Evolutionary conservation across 768 basidiomycete genomes (phyloP), one percentile per base, ranked within the genome.

Genomic region (Pleurotus sapidus): DNA sequence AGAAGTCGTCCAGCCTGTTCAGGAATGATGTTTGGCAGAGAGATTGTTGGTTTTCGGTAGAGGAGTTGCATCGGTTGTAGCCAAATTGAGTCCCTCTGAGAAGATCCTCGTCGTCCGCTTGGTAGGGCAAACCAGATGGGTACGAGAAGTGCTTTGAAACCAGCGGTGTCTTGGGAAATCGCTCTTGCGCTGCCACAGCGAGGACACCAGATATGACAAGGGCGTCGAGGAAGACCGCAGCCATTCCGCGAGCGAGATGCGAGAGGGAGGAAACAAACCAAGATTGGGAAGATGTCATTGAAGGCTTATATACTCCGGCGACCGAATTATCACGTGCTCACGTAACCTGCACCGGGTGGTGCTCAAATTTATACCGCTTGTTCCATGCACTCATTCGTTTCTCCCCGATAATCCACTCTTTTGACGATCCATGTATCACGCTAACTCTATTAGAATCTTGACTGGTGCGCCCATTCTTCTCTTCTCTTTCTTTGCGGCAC

Each of bases 371-470:
- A 17, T 18, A 14, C 25, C 17, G 17, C 57, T 42, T 20, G 14
- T 17, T 34, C 23, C 46, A 51, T 51, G 55, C 49, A 55, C 42
- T 46, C 34, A 12, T 48, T 46, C 46, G 46, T 48, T 46, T 49
- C 49, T 38, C 39, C 40, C 18, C 49, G 61, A 46, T 56, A 45
- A n/a, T 42, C 38, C 51, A 54, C 51, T 59, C 48, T 62, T 64
- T 18, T 61, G 60, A 49, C 60, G 61, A 34, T 48, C 60, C 49
- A 90, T 91, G 89, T 84, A 89, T 61, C 88, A 89, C 80, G 88
- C 87, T 72, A 91, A 91, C 70, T 88, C 87, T 62, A 84, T 91
- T 70, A 77, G 87, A 69, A 78, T 91, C 64, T 77, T 91, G 61
- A 77, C 89, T 68, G 89, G 89, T 89, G 60, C 61, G 84, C 69